Evolutionary conservation across 148 eudicot species (phyloP), one percentile per base, ranked within the genome.

Genomic region (Fagopyrum homotropicum): DNA sequence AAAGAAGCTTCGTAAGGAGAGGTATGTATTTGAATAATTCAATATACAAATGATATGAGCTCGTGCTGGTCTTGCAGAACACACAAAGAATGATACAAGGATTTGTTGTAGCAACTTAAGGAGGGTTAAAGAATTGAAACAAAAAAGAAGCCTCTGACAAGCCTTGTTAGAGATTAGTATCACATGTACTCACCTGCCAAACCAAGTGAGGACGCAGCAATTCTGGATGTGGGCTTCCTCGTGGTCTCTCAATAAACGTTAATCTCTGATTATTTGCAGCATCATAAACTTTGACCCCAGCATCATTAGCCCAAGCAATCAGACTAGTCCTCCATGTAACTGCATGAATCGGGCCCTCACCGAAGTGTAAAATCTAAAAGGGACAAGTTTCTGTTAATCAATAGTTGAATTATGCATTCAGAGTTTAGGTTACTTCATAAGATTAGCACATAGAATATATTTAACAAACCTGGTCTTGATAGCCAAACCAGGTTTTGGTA

Each of bases 281-380:
- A 84, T 95, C 98, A 85, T 91, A 95, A 73, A 95, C 91, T 80
- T 95, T 95, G 50, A 92, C 97, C 45, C 98, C 98, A 19, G 91
- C 82, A 82, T 92, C 97, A 86, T 95, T 95, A 75, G 98, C 98
- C 98, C 98, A 95, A 72, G 96, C 96, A 83, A 92, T 82, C 48
- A 95, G 90, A 76, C 84, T 92, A 73, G 79, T 84, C 82, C 97
- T 87, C 98, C 98, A 95, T 73, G 86, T 84, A 85, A 90, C 92
- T 54, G 93, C 90, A 83, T 95, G 98, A 74, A 95, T 86, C 73
- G 98, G 98, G 75, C 98, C 98, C 82, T 95, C 97, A 78, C 98
- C 98, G 77, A 91, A 89, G 84, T 95, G 98, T 86, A 95, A 79
- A 83, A 92, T 86, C 97, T 95, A 81, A 75, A 83, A 76, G 44